Conservation (phyloP, 2,329 filamentous ascomycete species). For the Taxawa tesnikishii region DNA sequence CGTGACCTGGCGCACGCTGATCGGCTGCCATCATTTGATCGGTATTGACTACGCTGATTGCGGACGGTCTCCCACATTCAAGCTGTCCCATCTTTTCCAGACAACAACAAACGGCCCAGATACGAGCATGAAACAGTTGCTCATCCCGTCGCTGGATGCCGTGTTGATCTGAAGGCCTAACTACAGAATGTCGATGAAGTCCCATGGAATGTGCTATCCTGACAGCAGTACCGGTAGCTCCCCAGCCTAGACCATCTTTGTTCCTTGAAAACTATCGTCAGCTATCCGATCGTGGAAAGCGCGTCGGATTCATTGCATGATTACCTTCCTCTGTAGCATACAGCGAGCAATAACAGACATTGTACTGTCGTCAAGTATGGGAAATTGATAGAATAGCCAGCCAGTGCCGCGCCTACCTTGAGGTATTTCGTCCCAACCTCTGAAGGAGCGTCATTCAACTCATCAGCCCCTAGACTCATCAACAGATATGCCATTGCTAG, state of each 20-base stretch:
- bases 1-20: constrained; percentile 2
- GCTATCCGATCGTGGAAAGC: no score
- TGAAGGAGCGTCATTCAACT: constrained; percentile 1
- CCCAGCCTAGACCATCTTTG: constrained; percentile 3
- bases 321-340: constrained; percentile 4
- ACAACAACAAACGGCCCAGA: constrained; percentile 4
- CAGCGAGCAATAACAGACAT: constrained; percentile 1
- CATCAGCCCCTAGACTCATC: constrained; percentile 5
- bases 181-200: constrained; percentile 2
- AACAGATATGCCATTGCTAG: constrained; percentile 3
- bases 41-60: constrained; percentile 2
- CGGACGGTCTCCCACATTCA: constrained; percentile 4
- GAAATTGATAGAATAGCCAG: constrained; percentile 3
- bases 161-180: constrained; percentile 1
- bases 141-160: constrained; percentile 3
- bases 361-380: constrained; percentile 5
- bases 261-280: no score
- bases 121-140: constrained; percentile 3
- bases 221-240: constrained; percentile 1
- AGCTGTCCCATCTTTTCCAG: constrained; percentile 3
- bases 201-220: constrained; percentile 4
- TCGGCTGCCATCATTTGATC: constrained; percentile 3
- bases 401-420: constrained; percentile 1
- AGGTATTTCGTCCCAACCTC: constrained; percentile 1
- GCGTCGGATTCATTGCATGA: no score